Evolutionary conservation across 208 protist genomes (phyloP), one percentile per base, ranked within the genome.

Genomic region (Leishmania braziliensis): DNA sequence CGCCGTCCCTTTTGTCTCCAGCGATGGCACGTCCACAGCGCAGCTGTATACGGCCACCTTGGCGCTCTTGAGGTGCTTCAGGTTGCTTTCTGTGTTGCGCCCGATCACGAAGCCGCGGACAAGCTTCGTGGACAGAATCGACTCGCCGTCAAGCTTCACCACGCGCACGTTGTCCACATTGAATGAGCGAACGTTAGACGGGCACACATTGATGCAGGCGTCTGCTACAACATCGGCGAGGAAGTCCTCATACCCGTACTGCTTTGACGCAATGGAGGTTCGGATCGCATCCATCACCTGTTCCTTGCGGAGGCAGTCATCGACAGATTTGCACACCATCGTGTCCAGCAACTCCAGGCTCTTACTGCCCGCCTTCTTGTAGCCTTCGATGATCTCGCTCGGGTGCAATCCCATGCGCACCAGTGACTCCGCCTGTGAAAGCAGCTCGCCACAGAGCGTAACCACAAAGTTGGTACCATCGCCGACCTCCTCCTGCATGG

Each of bases 391-490:
- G 87, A 99, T 99, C 75, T 99, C 99, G 75, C 91, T 98, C 33
- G 98, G 92, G 86, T 99, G 99, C 58, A 99, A 90, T 29, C 99
- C 99, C 91, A 97, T 98, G 69, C 95, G 92, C 8, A 99, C 88
- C 23, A 99, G 94, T 2, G 87, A 90, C 88, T 99, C 98, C 14
- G 99, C 99, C 88, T 99, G 91, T 12, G 95, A 93, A 23, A 99
- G 95, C 20, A 99, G 86, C 92, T 99, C 99, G 77, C 99, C 99
- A 75, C 97, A 98, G 3, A 99, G 93, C 65, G 98, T 93, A 51
- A 99, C 93, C 65, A 99, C 99, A 65, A 99, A 96, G 91, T 99
- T 99, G 60, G 99, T 99, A 56, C 97, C 99, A 90, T 99, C 99
- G 54, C 99, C 99, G 60, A 99, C 95, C 86, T 99, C 99, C 82